Conservation (phyloP, 2,329 filamentous ascomycete species). For the Monosporascus cannonballus region DNA sequence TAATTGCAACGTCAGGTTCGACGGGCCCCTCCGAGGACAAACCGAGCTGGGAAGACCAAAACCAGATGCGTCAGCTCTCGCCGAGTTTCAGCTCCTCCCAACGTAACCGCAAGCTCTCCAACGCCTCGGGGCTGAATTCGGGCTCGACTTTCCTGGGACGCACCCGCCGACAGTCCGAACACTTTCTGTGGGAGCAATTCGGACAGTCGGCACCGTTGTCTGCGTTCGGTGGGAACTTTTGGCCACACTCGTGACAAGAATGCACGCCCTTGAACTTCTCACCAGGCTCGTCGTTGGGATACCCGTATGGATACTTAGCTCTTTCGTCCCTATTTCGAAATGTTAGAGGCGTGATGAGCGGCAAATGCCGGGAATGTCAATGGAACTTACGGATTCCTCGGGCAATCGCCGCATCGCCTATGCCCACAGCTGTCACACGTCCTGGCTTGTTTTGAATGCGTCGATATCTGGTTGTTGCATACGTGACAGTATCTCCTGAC, state of each 20-base stretch:
- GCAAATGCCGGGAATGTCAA: neutral
- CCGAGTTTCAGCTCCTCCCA: conserved; percentile 35
- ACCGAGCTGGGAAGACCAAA: conserved; percentile 11
- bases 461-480: conserved; percentile 58
- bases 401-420: conserved; percentile 72
- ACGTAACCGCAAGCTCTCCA: conserved; percentile 51
- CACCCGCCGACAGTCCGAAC: conserved; percentile 51
- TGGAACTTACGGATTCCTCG: conserved; percentile 65
- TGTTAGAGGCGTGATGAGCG: neutral
- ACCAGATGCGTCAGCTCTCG: conserved; percentile 2
- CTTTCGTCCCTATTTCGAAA: conserved; percentile 50
- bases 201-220: conserved; percentile 49
- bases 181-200: conserved; percentile 56
- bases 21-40: neutral
- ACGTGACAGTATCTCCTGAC: conserved; percentile 71
- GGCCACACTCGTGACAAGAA: conserved; percentile 58
- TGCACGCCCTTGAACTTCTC: conserved; percentile 45
- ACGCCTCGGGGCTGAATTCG: conserved; percentile 53
- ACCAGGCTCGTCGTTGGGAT: conserved; percentile 59
- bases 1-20: neutral
- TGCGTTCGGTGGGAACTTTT: conserved; percentile 45
- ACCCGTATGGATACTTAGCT: conserved; percentile 63
- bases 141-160: conserved; percentile 56
- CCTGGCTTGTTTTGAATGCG: conserved; percentile 41
- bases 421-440: conserved; percentile 66